Conservation (phyloP, 2,329 filamentous ascomycete genomes). For the Metarhizium humberi region DNA sequence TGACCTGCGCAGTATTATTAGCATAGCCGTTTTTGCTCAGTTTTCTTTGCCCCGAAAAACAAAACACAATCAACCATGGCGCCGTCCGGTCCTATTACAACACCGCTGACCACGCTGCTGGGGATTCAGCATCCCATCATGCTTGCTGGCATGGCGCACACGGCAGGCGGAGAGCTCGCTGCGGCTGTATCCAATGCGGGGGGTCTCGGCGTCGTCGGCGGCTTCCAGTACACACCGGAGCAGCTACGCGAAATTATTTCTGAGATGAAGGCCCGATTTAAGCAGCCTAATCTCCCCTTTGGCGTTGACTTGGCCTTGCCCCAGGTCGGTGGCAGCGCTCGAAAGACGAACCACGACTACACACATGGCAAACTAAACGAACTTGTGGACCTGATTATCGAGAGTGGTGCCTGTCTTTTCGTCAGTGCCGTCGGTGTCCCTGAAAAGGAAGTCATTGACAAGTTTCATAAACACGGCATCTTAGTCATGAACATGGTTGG, state of each 20-base stretch:
- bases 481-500: constrained; percentile 97
- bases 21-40: not conserved
- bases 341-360: constrained; percentile 94
- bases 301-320: constrained; percentile 88
- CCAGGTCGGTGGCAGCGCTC: constrained; percentile 73
- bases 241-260: constrained; percentile 74
- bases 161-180: constrained; percentile 67
- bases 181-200: constrained; percentile 85
- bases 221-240: constrained; percentile 60
- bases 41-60: not conserved
- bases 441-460: constrained; percentile 60
- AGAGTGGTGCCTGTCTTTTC: constrained; percentile 75
- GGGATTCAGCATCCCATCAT: constrained; percentile 82
- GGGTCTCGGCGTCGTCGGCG: constrained; percentile 68
- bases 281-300: constrained; percentile 63
- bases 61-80: constrained; percentile 23
- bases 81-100: constrained; percentile 50
- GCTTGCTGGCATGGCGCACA: constrained; percentile 88
- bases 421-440: constrained; percentile 85
- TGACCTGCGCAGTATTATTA: not conserved
- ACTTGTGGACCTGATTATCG: constrained; percentile 77
- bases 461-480: constrained; percentile 70
- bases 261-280: constrained; percentile 72
- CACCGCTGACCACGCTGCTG: constrained; percentile 69
- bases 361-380: constrained; percentile 82